A percentile compares a stretch with the other conserved stretches of the same genome.
phyloP scores from a whole-genome alignment of 2,329 filamentous ascomycete species.

The Exophiala bonariae region DNA sequence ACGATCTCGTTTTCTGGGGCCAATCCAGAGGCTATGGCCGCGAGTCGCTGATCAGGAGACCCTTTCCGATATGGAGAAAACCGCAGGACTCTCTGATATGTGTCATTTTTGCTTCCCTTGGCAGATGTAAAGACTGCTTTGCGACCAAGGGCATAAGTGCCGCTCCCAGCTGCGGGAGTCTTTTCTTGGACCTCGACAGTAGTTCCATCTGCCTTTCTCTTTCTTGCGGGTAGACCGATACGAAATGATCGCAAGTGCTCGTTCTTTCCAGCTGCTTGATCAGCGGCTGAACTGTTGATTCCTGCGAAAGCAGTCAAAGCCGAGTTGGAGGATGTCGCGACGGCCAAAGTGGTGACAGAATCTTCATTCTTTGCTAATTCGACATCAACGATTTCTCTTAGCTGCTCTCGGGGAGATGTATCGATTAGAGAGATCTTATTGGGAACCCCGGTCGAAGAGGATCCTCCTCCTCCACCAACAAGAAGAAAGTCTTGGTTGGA shows the following conservation, averaged over 20 bases:
- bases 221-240: slow-evolving; percentile 56
- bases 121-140: slow-evolving; percentile 33
- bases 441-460: slow-evolving; percentile 74
- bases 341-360: slow-evolving; percentile 79
- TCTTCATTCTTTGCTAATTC: slow-evolving; percentile 83
- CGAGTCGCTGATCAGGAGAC: slow-evolving; percentile 55
- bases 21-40: slow-evolving; percentile 76
- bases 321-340: slow-evolving; percentile 60
- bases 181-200: slow-evolving; percentile 23
- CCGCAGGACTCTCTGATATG: slow-evolving; percentile 60
- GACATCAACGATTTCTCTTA: slow-evolving; percentile 68
- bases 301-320: slow-evolving; percentile 67
- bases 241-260: slow-evolving; percentile 78
- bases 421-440: slow-evolving; percentile 81
- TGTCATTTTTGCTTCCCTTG: slow-evolving; percentile 51
- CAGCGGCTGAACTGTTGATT: slow-evolving; percentile 75
- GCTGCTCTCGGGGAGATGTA: slow-evolving; percentile 62
- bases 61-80: slow-evolving; percentile 54
- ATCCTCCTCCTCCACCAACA: slow-evolving; percentile 84
- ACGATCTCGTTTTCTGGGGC: slow-evolving; percentile 75
- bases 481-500: slow-evolving; percentile 73
- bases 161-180: slow-evolving; percentile 14
- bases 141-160: slow-evolving; percentile 33
- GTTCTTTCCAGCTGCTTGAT: slow-evolving; percentile 75
- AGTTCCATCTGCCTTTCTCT: slow-evolving; percentile 32